A percentile compares a stretch with the other conserved stretches of the same genome.
Evolutionary conservation across 2,329 filamentous ascomycete species (phyloP).

Genomic region (Trichoderma koningii): DNA sequence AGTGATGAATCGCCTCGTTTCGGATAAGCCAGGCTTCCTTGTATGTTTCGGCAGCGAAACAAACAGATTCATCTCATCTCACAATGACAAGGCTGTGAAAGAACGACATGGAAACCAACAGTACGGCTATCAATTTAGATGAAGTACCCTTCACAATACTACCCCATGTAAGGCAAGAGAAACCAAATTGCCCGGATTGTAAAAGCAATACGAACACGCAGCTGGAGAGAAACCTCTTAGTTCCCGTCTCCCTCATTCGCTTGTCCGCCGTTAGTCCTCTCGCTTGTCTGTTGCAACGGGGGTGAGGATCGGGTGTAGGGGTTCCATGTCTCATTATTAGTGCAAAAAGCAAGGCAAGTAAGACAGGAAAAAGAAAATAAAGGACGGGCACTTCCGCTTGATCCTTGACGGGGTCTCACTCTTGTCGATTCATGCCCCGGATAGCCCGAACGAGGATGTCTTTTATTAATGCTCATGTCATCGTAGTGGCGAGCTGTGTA

Average conservation of each 20-base stretch:
- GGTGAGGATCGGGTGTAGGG: not conserved
- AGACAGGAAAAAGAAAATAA: not conserved
- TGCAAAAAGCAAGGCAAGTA: too few species aligned
- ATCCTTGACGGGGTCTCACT: not conserved
- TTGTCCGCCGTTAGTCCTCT: not conserved
- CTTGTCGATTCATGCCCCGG: too few species aligned
- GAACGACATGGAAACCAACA: not conserved
- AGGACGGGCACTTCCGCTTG: slow-evolving; percentile 19
- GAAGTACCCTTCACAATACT: too few species aligned
- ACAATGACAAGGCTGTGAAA: not conserved
- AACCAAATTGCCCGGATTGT: too few species aligned
- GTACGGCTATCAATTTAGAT: too few species aligned
- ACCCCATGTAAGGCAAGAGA: too few species aligned
- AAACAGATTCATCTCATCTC: slow-evolving; percentile 10
- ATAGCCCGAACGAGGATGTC: too few species aligned
- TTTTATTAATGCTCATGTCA: too few species aligned
- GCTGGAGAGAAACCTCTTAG: too few species aligned
- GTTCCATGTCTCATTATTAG: not conserved
- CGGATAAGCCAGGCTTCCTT: not conserved
- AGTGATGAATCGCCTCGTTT: slow-evolving; percentile 13
- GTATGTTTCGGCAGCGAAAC: not conserved
- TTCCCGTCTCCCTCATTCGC: too few species aligned
- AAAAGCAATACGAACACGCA: too few species aligned
- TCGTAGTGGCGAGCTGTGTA: not conserved
- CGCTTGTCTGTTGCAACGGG: not conserved